Conservation (phyloP, 495 filamentous ascomycete species). For the Penicillium flavigenum region DNA sequence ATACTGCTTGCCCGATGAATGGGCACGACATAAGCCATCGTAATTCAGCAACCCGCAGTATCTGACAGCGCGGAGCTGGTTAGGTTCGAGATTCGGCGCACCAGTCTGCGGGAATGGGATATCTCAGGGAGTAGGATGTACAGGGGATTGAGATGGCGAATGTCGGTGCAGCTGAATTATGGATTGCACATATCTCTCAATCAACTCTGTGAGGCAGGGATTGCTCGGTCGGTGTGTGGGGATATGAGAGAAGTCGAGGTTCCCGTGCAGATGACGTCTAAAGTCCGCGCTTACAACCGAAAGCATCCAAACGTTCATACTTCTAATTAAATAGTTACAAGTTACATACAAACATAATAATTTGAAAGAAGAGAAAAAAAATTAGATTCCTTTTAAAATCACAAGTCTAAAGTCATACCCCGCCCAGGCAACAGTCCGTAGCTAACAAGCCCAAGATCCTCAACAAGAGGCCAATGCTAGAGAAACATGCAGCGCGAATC, state of each 20-base stretch:
- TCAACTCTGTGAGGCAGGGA: neutral
- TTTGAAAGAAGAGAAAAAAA: neutral
- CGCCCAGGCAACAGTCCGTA: neutral
- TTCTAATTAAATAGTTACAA: neutral
- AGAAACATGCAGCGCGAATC: conserved; percentile 31
- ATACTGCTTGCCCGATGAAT: conserved; percentile 91
- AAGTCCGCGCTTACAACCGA: conserved; percentile 31
- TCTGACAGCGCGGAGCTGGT: conserved; percentile 13
- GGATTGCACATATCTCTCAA: conserved; percentile 17
- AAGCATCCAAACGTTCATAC: conserved; percentile 13
- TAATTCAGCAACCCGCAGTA: conserved; percentile 9
- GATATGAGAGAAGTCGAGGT: conserved; percentile 8
- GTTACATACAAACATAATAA: neutral
- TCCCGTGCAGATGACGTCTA: conserved; percentile 27
- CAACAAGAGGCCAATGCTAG: conserved; percentile 21
- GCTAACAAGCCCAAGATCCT: neutral
- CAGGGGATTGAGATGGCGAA: neutral
- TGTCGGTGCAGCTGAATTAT: neutral
- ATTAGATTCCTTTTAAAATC: conserved; percentile 17
- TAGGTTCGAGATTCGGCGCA: conserved; percentile 14
- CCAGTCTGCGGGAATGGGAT: conserved; percentile 11
- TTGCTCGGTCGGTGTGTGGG: conserved; percentile 1
- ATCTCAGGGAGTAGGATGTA: neutral
- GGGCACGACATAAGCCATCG: conserved; percentile 92
- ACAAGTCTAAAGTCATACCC: conserved; percentile 17